Conservation (phyloP, 78 protist species). For the Cyanophora paradoxa region DNA sequence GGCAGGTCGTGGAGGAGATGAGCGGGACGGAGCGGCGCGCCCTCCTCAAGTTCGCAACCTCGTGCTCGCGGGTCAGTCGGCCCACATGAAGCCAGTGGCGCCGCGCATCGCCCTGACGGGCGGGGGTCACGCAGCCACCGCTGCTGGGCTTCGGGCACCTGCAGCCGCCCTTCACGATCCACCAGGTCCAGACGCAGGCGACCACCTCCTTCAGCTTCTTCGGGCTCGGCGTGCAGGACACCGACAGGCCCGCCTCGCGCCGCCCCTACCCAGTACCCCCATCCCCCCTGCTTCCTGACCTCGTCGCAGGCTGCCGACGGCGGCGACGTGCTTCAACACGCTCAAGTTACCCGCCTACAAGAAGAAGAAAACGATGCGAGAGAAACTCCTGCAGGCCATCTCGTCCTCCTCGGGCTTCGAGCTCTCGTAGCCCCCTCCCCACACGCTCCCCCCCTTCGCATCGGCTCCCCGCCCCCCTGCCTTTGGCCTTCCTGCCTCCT, state of each 20-base stretch:
- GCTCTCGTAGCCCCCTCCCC: background rate
- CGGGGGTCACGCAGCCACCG: conserved; percentile 18
- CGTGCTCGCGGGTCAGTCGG: too few relatives aligned
- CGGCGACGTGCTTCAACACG: conserved; percentile 34
- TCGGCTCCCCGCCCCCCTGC: too few relatives aligned
- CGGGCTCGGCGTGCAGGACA: background rate
- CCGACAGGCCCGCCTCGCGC: too few relatives aligned
- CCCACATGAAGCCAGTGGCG: too few relatives aligned
- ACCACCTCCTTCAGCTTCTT: background rate
- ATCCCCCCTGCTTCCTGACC: too few relatives aligned
- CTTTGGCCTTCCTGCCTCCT: too few relatives aligned
- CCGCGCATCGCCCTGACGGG: too few relatives aligned
- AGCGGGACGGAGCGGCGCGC: background rate
- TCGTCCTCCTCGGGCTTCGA: background rate
- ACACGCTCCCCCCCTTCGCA: too few relatives aligned
- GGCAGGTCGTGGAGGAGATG: conserved; percentile 9
- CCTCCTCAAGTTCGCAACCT: conserved; percentile 19
- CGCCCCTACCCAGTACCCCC: too few relatives aligned
- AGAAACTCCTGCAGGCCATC: conserved; percentile 15
- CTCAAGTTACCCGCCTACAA: conserved; percentile 30
- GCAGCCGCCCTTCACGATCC: conserved; percentile 3
- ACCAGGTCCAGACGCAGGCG: background rate
- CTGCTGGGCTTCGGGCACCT: conserved; percentile 15
- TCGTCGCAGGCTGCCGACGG: conserved; percentile 27
- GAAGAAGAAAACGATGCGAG: background rate